phyloP scores from a whole-genome alignment of 176 grass and related monocot genomes.

The Guadua angustifolia region DNA sequence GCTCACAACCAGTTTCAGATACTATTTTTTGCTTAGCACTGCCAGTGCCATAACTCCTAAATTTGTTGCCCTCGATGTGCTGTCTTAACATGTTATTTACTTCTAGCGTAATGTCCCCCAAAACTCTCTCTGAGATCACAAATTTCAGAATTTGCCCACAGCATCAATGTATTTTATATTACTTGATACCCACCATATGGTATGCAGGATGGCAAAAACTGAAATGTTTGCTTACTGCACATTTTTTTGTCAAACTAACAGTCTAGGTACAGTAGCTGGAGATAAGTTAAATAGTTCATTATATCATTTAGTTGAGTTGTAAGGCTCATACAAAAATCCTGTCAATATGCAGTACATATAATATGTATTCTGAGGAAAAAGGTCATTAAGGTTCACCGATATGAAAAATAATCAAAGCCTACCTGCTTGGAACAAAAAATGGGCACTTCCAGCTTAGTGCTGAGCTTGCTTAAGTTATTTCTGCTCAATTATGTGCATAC shows the following conservation, averaged over 20 bases:
- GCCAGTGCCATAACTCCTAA: not conserved
- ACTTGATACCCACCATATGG: not conserved
- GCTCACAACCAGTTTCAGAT: not conserved
- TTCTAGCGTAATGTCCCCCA: not conserved
- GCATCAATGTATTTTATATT: not conserved
- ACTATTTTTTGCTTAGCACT: not conserved
- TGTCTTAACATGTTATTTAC: not conserved
- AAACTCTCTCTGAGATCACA: not conserved
- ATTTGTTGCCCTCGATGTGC: not conserved
- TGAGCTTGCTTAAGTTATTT: not conserved
- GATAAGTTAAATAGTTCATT: not conserved
- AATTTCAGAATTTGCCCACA: not conserved
- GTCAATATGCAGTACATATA: not conserved
- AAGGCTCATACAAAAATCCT: not conserved
- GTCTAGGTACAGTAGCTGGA: not conserved
- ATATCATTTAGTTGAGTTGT: not conserved
- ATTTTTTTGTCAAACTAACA: not conserved
- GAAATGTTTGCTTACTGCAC: not conserved
- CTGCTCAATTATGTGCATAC: not conserved
- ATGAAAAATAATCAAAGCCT: not conserved
- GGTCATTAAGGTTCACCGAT: not conserved
- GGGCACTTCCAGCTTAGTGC: not conserved
- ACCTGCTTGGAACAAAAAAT: constrained; percentile 1
- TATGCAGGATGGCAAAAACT: not conserved
- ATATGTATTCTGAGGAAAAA: not conserved